A percentile compares a stretch with the other conserved stretches of the same genome.
phyloP scores from a whole-genome alignment of 345 rosid species.

The Kandelia obovata region DNA sequence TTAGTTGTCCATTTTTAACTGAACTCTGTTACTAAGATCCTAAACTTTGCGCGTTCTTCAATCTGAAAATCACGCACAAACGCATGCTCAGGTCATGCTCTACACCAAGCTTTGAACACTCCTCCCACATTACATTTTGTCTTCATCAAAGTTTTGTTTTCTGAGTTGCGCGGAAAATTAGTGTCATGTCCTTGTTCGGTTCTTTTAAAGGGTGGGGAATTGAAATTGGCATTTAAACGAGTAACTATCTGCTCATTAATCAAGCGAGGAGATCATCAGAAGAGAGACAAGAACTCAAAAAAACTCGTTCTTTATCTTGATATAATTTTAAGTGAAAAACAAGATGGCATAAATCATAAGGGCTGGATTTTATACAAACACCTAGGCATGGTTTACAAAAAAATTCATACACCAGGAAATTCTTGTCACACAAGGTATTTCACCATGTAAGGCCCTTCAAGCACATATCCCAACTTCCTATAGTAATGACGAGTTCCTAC shows the following conservation, averaged over 20 bases:
- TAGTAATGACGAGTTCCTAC: constrained; percentile 97
- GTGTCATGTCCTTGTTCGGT: too few relatives aligned
- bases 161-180: too few relatives aligned
- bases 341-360: background rate
- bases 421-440: constrained; percentile 49
- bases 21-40: constrained; percentile 30
- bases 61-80: constrained; percentile 95
- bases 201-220: too few relatives aligned
- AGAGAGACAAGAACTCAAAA: too few relatives aligned
- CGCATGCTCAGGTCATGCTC: constrained; percentile 60
- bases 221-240: too few relatives aligned
- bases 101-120: constrained; percentile 56
- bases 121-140: constrained; percentile 79
- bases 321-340: background rate
- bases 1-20: background rate
- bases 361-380: background rate
- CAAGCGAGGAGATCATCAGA: too few relatives aligned
- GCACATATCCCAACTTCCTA: constrained; percentile 83
- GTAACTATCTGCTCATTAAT: too few relatives aligned
- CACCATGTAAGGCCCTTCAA: constrained; percentile 98
- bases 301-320: background rate
- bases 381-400: constrained; percentile 12
- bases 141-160: too few relatives aligned
- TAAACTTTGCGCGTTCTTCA: constrained; percentile 87
- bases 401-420: background rate